Evolutionary conservation across 805 yeast genomes (phyloP), one percentile per base, ranked within the genome.

Genomic region (Blastobotrys peoriensis): DNA sequence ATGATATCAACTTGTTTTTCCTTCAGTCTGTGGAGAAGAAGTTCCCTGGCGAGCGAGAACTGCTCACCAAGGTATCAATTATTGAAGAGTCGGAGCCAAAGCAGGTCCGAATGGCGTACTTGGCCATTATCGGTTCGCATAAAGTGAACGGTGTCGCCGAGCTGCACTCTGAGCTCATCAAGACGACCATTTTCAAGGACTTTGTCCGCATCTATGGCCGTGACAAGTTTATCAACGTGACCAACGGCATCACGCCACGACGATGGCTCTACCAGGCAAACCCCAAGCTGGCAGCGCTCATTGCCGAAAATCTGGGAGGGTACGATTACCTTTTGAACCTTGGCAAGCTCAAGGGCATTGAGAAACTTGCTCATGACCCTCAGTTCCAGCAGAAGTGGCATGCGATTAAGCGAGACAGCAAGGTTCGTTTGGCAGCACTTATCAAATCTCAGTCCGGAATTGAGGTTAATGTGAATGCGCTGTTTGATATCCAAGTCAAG

Each of bases 121-220:
- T 88, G 61, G 97, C 97, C 18, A 81, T 88, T 54, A 76, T 88
- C 58, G 97, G 96, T 15, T 84, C 95, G 6, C 96, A 89, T 65
- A 84, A 79, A 63, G 96, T 88, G 44, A 88, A 88, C 61, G 97
- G 97, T 66, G 97, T 88, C 47, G 97, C 97, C 15, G 97, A 88
- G 65, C 71, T 88, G 58, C 97, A 88, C 67, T 86, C 96, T 22
- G 95, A 88, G 62, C 75, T 88, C 62, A 84, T 88, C 64, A 83
- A 77, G 64, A 85, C 93, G 25, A 86, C 96, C 3, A 85, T 88
- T 54, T 88, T 88, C 69, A 81, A 81, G 63, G 96, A 89, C 66
- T 88, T 88, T 61, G 97, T 88, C 45, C 75, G 74, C 50, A 74
- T 88, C 30, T 88, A 77, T 57, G 97, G 97, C 40, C 59, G 73